phyloP scores from a whole-genome alignment of 192 early-diverging fungal genomes.

The Backusella liffmaniae region DNA sequence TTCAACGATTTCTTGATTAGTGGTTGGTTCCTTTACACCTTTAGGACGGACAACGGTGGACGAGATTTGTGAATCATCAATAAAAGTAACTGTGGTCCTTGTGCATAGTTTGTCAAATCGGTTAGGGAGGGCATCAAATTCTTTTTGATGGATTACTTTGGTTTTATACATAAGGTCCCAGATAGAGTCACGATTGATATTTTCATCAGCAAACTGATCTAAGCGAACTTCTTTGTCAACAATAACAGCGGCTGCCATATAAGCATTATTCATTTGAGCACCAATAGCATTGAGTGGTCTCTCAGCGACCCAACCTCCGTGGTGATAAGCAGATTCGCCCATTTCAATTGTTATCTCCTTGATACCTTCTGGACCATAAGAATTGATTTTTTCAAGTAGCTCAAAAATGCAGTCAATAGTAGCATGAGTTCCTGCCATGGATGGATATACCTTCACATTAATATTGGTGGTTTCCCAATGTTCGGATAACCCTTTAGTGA shows the following conservation, averaged over 20 bases:
- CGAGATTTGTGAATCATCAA: background rate
- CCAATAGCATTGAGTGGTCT: slow-evolving; percentile 13
- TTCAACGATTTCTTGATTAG: slow-evolving; percentile 5
- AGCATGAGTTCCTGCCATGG: slow-evolving; percentile 23
- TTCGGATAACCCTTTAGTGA: slow-evolving; percentile 4
- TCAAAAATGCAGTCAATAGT: slow-evolving; percentile 25
- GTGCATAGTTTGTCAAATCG: slow-evolving; percentile 12
- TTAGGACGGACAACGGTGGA: slow-evolving; percentile 16
- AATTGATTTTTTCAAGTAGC: background rate
- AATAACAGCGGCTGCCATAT: slow-evolving; percentile 14
- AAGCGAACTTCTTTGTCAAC: slow-evolving; percentile 11
- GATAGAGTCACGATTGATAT: slow-evolving; percentile 9
- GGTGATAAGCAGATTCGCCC: slow-evolving; percentile 5
- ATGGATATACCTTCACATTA: slow-evolving; percentile 20
- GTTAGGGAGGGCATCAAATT: slow-evolving; percentile 16
- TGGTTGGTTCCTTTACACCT: slow-evolving; percentile 16
- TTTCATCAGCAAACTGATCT: slow-evolving; percentile 5
- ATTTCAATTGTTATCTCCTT: slow-evolving; percentile 13
- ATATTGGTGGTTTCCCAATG: slow-evolving; percentile 19
- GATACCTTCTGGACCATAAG: background rate
- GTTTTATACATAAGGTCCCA: slow-evolving; percentile 15
- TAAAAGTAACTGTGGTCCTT: background rate
- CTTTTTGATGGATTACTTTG: slow-evolving; percentile 3
- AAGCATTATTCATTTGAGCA: slow-evolving; percentile 21
- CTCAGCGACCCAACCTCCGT: slow-evolving; percentile 17